Base-by-base conservation (phyloP, 2,329 filamentous ascomycete genomes). In the Aspergillus sp. region DNA sequence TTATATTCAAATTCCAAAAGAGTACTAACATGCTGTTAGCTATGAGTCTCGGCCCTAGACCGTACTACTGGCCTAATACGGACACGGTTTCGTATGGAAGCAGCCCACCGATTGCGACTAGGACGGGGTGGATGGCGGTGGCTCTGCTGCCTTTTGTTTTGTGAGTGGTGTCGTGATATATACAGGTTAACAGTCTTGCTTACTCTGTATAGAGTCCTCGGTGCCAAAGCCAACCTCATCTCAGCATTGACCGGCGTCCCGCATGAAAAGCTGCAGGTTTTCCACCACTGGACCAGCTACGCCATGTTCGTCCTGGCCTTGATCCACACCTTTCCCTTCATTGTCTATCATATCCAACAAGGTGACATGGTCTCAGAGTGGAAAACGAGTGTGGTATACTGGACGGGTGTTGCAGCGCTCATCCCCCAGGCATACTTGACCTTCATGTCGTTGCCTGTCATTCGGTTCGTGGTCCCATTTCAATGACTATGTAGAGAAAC, bases 321-420 rank as follows among this genome's bases (percentile, higher is more conserved):
- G 4, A 62, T 86, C 6, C 84, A 87, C 64, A 86, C 83, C 0
- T 86, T 86, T 50, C 84, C 84, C 0, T 86, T 84, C 63, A 80
- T 86, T 56, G 72, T 86, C 1, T 82, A 77, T 60, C 75, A 84
- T 60, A 74, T 80, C 21, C 67, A 71, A 57, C 77, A 75, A 41
- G 79, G 80, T 4, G 77, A 82, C 44, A 81, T 86, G 75, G 72
- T 75, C 8, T 66, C 64, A 37, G 63, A 78, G 56, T 84, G 79
- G 70, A 73, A 76, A 31, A 76, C 73, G 0, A 75, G 72, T 24
- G 66, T 82, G 0, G 70, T 77, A 2, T 86, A 84, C 67, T 81
- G 82, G 77, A 85, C 83, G 0, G 84, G 84, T 1, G 78, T 85
- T 2, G 76, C 81, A 12, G 79, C 83, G 0, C 62, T 86, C 2